Evolutionary conservation across 345 rosid genomes (phyloP).

Genomic region (Barbarea vulgaris): DNA sequence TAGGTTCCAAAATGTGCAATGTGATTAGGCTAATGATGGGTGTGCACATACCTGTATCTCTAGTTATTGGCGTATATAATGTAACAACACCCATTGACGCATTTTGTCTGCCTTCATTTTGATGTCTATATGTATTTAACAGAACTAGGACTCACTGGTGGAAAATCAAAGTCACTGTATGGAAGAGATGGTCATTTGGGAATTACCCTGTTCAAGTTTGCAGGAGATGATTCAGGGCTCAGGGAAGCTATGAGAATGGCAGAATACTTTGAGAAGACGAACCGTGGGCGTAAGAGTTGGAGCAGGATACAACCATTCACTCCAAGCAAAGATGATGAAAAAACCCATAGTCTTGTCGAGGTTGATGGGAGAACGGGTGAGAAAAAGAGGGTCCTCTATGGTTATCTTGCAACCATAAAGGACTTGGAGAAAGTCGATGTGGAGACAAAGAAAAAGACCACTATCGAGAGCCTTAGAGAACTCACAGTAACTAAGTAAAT

Average conservation of each 20-base stretch:
- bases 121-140: constrained; percentile 43
- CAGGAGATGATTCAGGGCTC: constrained; percentile 69
- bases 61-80: constrained; percentile 16
- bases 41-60: constrained; percentile 18
- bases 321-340: constrained; percentile 79
- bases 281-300: constrained; percentile 83
- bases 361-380: constrained; percentile 72
- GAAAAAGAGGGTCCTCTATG: constrained; percentile 75
- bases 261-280: constrained; percentile 79
- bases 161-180: constrained; percentile 86
- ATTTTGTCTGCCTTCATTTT: constrained; percentile 29
- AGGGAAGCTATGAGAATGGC: constrained; percentile 75
- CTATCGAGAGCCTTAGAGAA: constrained; percentile 74
- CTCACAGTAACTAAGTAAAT: constrained; percentile 52
- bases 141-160: constrained; percentile 81
- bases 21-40: constrained; percentile 31
- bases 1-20: constrained; percentile 18
- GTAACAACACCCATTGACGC: constrained; percentile 24
- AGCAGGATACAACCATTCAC: constrained; percentile 52
- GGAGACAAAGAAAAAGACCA: constrained; percentile 76
- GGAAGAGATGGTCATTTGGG: constrained; percentile 97
- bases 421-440: constrained; percentile 82
- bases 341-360: constrained; percentile 68
- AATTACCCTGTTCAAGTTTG: constrained; percentile 68
- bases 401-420: constrained; percentile 71